Conservation (phyloP, 768 basidiomycete genomes). For the Clitopilus passeckerianus region DNA sequence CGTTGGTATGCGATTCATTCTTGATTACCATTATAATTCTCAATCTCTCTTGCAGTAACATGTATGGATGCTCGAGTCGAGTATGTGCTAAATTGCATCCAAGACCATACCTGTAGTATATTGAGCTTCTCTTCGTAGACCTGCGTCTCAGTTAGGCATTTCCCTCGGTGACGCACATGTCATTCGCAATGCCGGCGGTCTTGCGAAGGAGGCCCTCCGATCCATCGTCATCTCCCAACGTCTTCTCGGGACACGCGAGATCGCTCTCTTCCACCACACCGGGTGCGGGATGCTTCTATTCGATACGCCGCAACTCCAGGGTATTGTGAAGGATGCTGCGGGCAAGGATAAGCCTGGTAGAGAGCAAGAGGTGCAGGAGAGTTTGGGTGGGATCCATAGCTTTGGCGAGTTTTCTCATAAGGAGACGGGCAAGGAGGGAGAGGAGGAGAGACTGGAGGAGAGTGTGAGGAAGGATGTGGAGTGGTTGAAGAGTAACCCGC, state of each 20-base stretch:
- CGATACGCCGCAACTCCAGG: conserved; percentile 41
- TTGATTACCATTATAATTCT: neutral
- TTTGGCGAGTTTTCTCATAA: conserved; percentile 44
- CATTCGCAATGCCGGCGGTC: conserved; percentile 70
- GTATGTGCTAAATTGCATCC: conserved; percentile 22
- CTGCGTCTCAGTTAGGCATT: conserved; percentile 54
- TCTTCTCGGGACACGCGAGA: conserved; percentile 63
- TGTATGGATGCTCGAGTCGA: conserved; percentile 77
- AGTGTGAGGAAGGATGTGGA: conserved; percentile 55
- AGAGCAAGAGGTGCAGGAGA: conserved; percentile 19
- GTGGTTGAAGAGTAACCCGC: conserved; percentile 50
- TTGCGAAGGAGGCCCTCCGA: conserved; percentile 61
- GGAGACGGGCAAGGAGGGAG: neutral
- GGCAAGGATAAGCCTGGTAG: conserved; percentile 24
- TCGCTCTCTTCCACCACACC: conserved; percentile 67
- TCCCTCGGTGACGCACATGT: conserved; percentile 67
- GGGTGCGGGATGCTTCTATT: conserved; percentile 73
- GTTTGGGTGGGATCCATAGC: conserved; percentile 36
- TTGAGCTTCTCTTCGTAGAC: conserved; percentile 24
- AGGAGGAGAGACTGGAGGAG: conserved; percentile 31
- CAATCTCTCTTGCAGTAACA: conserved; percentile 33
- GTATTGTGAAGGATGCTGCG: conserved; percentile 41
- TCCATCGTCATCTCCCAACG: conserved; percentile 70
- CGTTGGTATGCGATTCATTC: conserved; percentile 17
- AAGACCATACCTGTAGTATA: neutral